Evolutionary conservation across 768 basidiomycete species (phyloP), one percentile per base, ranked within the genome.

Genomic region (Kwoniella pini): DNA sequence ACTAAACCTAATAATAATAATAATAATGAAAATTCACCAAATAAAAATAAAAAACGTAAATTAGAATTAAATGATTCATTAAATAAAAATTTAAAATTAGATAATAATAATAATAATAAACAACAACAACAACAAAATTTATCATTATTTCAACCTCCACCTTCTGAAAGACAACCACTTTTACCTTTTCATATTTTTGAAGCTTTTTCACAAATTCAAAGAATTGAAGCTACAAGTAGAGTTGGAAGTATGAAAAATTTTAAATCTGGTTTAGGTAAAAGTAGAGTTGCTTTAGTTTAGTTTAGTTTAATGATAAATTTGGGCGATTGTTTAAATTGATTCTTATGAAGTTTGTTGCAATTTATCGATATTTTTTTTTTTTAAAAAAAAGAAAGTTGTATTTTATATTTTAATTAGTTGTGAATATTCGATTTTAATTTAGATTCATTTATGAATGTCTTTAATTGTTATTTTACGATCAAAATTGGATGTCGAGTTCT

Each of bases 221-320:
- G 86, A 4, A 87, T 92, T 63, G 89, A 89, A 86, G 82, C 86
- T 2, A 88, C 90, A 69, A 82, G 83, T 39, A 86, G 91, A 50
- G 87, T 87, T 22, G 90, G 89, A 1, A 91, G 91, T 0, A 89
- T 93, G 85, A 82, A 86, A 62, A 91, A 94, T 75, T 95, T 89
- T 88, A 83, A 90, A 52, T 90, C 90, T 4, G 92, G 92, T 0
- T 81, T 94, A 36, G 82, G 54, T 19, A 67, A 63, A 42, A 59
- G 54, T 19, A 67, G 67, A 44, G 56, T 75, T 12, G 69, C 74
- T 13, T 56, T 75, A 39, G 69, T 75, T 0, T 75, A 59, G 38
- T n/a, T n/a, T 13, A 15, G 33, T 36, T 7, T 36, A 36, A 36
- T 36, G 33, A 15, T 36, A 15, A 7, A 15, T 7, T 36, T 7